These are phyloP conservation scores for Aquilaria agallochum DNA, from an alignment of 441 rosid genomes.

Conservation along the genomic window DNA sequence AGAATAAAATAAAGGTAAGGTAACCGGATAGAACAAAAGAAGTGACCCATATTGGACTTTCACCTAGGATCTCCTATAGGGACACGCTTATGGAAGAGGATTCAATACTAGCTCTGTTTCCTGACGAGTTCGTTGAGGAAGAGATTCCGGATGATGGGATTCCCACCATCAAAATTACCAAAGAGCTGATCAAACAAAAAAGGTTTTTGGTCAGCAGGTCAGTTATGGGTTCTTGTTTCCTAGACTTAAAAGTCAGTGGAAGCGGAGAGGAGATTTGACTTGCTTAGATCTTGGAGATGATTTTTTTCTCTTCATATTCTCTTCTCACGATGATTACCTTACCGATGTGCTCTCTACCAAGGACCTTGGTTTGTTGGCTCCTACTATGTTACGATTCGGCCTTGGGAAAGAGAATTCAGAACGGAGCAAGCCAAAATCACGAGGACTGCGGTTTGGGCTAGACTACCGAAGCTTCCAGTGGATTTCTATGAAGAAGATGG, in stretches of 20 bases:
- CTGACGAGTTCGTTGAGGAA: too few species aligned
- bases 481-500: neutral
- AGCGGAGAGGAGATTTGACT: neutral
- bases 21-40: too few species aligned
- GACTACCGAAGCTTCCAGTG: neutral
- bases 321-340: neutral
- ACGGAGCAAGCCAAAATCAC: neutral
- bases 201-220: too few species aligned
- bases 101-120: too few species aligned
- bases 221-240: neutral
- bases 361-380: neutral
- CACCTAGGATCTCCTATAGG: too few species aligned
- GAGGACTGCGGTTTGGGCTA: neutral
- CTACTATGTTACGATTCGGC: neutral
- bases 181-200: too few species aligned
- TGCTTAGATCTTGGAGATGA: neutral
- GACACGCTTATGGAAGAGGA: too few species aligned
- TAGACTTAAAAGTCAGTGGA: neutral
- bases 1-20: too few species aligned
- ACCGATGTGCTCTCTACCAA: neutral
- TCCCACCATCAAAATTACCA: too few species aligned
- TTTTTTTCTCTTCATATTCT: neutral
- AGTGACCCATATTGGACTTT: too few species aligned
- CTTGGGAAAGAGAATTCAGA: neutral
- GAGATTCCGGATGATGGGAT: too few species aligned